A percentile compares a stretch with the other conserved stretches of the same genome.
Evolutionary conservation across 345 rosid genomes (phyloP).

Genomic region (Alliaria petiolata): DNA sequence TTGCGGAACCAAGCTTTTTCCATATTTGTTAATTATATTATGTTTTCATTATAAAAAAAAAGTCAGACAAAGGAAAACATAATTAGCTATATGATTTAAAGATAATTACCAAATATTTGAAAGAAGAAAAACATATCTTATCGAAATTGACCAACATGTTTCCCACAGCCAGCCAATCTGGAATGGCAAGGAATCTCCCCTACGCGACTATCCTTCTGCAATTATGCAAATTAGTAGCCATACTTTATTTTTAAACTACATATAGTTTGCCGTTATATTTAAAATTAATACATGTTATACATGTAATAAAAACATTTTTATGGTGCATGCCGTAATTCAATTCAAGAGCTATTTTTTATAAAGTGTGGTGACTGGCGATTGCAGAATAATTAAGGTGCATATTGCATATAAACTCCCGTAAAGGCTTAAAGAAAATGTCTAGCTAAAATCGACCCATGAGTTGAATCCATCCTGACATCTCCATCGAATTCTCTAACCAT

Average conservation of each 20-base stretch:
- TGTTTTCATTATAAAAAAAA: background rate
- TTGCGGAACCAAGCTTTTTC: background rate
- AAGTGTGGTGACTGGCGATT: background rate
- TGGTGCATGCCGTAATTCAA: background rate
- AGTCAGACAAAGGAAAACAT: background rate
- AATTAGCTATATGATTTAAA: background rate
- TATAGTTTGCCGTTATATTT: background rate
- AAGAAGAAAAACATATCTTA: background rate
- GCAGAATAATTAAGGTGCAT: background rate
- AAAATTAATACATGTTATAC: background rate
- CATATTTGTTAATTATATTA: conserved; percentile 2
- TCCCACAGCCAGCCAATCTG: conserved; percentile 8
- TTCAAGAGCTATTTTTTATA: background rate
- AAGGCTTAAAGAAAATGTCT: background rate
- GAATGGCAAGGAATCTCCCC: background rate
- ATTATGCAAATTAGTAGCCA: background rate
- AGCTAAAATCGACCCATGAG: background rate
- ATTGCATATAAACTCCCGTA: background rate
- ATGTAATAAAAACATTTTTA: background rate
- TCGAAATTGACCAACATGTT: background rate
- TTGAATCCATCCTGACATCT: background rate
- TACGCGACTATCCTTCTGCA: conserved; percentile 1
- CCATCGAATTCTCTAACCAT: background rate
- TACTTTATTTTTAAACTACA: background rate
- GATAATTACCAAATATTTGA: background rate